Base-by-base conservation (phyloP, 768 basidiomycete genomes). In the Rhodotorula graminis region DNA sequence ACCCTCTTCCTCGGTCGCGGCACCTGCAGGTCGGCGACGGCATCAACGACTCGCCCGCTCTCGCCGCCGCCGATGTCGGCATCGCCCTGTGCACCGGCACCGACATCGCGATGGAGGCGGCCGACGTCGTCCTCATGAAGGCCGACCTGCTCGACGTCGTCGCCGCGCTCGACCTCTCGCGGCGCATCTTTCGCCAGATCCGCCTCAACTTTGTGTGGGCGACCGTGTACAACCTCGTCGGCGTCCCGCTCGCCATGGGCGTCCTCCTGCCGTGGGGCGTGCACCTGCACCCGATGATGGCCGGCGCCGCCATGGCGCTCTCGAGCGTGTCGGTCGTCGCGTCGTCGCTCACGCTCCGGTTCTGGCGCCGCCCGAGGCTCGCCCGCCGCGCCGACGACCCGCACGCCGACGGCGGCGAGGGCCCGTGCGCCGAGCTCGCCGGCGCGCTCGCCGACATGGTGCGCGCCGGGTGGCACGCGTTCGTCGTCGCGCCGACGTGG, bases 251-350 rank as follows among this genome's bases (percentile, higher is more conserved):
- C 59, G 96, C 96, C 31, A 99, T 99, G 96, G 96, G 96, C 37
- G 69, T 98, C 60, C 88, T 99, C 83, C 84, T 98, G 21, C 96
- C 96, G 0, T 86, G 92, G 80, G 93, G 93, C 23, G 75, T 95
- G 42, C 92, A 93, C 81, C 88, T 98, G 80, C 96, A 93, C 77
- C 96, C 96, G 16, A 98, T 98, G 95, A 87, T 93, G 83, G 93
- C 96, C 0, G 95, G 92, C n/a, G 92, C 89, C 6, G 94, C 94
- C 40, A 99, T 99, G 96, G 96, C 96, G 37, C 93, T 93, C 81
- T 94, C 92, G 47, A 92, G 90, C 77, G 95, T 98, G 50, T 93
- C 91, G 76, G 96, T 99, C 64, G 95, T 99, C 25, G 87, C 87
- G 40, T 93, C 91, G 71, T 93, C 91, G 70, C 82, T 98, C 79